Conservation (phyloP, 1,284 basidiomycete genomes). For the Heliocybe sulcata region DNA sequence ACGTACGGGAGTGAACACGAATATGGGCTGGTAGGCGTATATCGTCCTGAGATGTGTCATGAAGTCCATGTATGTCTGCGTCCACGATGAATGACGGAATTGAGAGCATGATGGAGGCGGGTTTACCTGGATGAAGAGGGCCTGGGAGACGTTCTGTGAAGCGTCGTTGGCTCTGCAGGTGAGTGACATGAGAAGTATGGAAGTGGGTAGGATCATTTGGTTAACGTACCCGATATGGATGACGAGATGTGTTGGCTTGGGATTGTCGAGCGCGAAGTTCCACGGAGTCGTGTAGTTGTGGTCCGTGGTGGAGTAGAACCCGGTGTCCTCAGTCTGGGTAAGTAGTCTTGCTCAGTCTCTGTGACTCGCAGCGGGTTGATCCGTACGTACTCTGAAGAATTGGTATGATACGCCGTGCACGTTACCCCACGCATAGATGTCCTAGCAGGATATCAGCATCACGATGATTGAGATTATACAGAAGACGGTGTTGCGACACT, state of each 20-base stretch:
- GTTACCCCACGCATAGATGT: constrained; percentile 50
- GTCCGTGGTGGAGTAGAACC: constrained; percentile 43
- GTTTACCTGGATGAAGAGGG: constrained; percentile 35
- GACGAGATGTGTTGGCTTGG: constrained; percentile 41
- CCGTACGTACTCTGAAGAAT: constrained; percentile 33
- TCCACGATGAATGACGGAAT: not conserved
- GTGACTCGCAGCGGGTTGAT: not conserved
- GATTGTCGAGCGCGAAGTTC: constrained; percentile 41
- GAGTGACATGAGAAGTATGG: constrained; percentile 2
- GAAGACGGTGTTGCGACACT: too few relatives aligned
- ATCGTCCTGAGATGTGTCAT: constrained; percentile 33
- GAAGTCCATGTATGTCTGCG: constrained; percentile 40
- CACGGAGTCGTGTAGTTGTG: constrained; percentile 57
- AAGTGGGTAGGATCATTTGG: too few relatives aligned
- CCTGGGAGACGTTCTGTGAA: constrained; percentile 34
- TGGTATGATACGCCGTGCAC: constrained; percentile 45
- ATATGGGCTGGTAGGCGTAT: constrained; percentile 39
- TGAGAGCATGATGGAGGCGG: not conserved
- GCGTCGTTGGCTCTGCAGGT: constrained; percentile 34
- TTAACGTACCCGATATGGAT: constrained; percentile 50
- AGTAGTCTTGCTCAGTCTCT: not conserved
- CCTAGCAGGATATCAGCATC: constrained; percentile 30
- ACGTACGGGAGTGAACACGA: constrained; percentile 46
- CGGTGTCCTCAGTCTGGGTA: constrained; percentile 46
- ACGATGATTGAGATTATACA: not conserved